These are phyloP conservation scores for Ustilago sp. DNA, from an alignment of 1,284 basidiomycete genomes.

Conservation along the genomic window DNA sequence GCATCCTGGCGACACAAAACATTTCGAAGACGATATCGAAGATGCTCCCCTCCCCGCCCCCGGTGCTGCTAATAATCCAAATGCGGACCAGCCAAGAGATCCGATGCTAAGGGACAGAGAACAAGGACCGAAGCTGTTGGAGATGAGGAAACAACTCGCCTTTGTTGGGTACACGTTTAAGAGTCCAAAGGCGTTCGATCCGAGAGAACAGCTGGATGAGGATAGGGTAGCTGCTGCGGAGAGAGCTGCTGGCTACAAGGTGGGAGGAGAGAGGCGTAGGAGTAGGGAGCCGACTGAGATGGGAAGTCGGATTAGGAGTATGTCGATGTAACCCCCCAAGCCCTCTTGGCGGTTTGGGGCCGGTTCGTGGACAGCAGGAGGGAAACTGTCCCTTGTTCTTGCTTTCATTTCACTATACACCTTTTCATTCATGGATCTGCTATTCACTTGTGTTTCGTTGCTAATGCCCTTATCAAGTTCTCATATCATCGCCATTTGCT, in stretches of 20 bases:
- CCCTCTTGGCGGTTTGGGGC: too few relatives aligned
- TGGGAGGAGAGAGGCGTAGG: slow-evolving; percentile 21
- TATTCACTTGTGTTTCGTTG: too few relatives aligned
- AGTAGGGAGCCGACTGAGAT: slow-evolving; percentile 40
- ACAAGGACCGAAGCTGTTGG: slow-evolving; percentile 85
- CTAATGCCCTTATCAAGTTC: too few relatives aligned
- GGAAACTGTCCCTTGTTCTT: too few relatives aligned
- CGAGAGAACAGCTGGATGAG: slow-evolving; percentile 51
- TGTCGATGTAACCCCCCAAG: slow-evolving; percentile 54
- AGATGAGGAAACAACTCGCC: slow-evolving; percentile 88
- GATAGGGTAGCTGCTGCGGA: slow-evolving; percentile 48
- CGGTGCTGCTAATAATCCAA: slow-evolving; percentile 78
- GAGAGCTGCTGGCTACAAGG: slow-evolving; percentile 19
- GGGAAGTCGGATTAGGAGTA: slow-evolving; percentile 59
- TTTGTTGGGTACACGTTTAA: slow-evolving; percentile 75
- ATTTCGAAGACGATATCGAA: slow-evolving; percentile 81
- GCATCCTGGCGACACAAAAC: slow-evolving; percentile 65
- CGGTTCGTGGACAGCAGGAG: too few relatives aligned
- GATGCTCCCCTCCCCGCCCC: slow-evolving; percentile 85
- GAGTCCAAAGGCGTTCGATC: slow-evolving; percentile 59
- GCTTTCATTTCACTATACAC: too few relatives aligned
- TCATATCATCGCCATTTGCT: too few relatives aligned
- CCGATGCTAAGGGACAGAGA: slow-evolving; percentile 84
- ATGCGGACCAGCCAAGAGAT: slow-evolving; percentile 81
- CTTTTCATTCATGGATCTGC: too few relatives aligned